Evolutionary conservation across 2,329 filamentous ascomycete genomes (phyloP).

Genomic region (Magnaporthales sp.): DNA sequence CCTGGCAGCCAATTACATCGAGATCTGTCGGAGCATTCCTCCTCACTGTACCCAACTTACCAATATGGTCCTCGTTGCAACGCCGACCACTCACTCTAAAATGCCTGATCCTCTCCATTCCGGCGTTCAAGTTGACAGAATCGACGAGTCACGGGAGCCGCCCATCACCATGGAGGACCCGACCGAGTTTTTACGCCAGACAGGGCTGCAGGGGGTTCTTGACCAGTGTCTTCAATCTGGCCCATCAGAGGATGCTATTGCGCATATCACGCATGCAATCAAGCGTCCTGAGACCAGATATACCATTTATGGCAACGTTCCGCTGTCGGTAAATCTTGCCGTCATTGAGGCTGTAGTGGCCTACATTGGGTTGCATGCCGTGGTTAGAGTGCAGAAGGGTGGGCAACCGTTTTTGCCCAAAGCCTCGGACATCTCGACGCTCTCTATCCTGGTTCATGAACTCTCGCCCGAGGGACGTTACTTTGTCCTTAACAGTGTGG

Average conservation of each 20-base stretch:
- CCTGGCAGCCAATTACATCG: conserved; percentile 76
- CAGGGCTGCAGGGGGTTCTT: conserved; percentile 49
- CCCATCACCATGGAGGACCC: conserved; percentile 59
- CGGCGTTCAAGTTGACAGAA: conserved; percentile 66
- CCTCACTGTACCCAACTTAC: conserved; percentile 79
- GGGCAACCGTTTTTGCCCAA: conserved; percentile 55
- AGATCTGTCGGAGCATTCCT: conserved; percentile 73
- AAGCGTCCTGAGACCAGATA: conserved; percentile 46
- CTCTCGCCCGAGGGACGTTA: conserved; percentile 73
- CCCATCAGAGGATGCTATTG: conserved; percentile 62
- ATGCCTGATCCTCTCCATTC: conserved; percentile 65
- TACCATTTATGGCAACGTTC: conserved; percentile 57
- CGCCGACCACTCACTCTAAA: conserved; percentile 58
- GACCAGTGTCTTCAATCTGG: conserved; percentile 52
- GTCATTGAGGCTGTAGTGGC: conserved; percentile 78
- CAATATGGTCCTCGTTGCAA: conserved; percentile 80
- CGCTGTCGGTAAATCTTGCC: conserved; percentile 58
- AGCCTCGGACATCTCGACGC: conserved; percentile 59
- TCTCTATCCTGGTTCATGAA: conserved; percentile 70
- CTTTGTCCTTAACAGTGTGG: conserved; percentile 73
- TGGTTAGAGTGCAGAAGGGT: conserved; percentile 47
- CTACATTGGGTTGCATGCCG: conserved; percentile 68
- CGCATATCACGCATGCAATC: conserved; percentile 67
- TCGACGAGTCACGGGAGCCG: conserved; percentile 64
- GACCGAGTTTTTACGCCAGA: conserved; percentile 41